phyloP scores from a whole-genome alignment of 495 filamentous ascomycete genomes.

The Daldinia concentrica region DNA sequence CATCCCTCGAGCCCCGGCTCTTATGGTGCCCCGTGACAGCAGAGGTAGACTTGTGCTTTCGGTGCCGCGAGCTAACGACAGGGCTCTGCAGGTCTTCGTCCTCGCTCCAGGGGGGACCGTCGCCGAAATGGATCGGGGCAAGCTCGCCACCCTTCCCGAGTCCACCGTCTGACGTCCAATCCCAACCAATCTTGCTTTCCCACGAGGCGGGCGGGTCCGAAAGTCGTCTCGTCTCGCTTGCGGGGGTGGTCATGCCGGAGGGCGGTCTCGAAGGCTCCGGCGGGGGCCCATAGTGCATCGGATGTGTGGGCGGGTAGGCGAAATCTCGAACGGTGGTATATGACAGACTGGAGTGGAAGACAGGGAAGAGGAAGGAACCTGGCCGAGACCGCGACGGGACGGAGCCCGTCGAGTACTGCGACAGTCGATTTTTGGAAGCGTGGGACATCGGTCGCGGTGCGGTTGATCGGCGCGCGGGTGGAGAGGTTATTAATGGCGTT shows the following conservation, averaged over 20 bases:
- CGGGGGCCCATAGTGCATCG: slow-evolving; percentile 92
- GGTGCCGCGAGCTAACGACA: slow-evolving; percentile 78
- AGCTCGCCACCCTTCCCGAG: slow-evolving; percentile 68
- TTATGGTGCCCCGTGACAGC: slow-evolving; percentile 52
- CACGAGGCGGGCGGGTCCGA: slow-evolving; percentile 80
- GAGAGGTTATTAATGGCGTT: slow-evolving; percentile 70
- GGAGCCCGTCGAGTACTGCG: slow-evolving; percentile 74
- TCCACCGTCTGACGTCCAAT: slow-evolving; percentile 55
- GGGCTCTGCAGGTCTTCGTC: slow-evolving; percentile 96
- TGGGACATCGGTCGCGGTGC: slow-evolving; percentile 73
- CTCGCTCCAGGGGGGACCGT: slow-evolving; percentile 96
- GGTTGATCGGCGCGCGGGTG: slow-evolving; percentile 63
- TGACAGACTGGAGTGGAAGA: slow-evolving; percentile 87
- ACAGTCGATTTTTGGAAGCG: slow-evolving; percentile 74
- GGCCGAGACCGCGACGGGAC: slow-evolving; percentile 79
- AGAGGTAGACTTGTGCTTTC: slow-evolving; percentile 80
- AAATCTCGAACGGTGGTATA: slow-evolving; percentile 95
- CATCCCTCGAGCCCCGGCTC: slow-evolving; percentile 56
- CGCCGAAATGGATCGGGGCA: slow-evolving; percentile 85
- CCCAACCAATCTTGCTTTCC: slow-evolving; percentile 66
- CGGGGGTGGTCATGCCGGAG: slow-evolving; percentile 84
- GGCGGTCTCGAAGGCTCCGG: slow-evolving; percentile 71
- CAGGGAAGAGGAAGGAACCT: slow-evolving; percentile 77
- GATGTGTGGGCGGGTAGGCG: slow-evolving; percentile 84
- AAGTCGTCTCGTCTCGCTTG: slow-evolving; percentile 79